phyloP scores from a whole-genome alignment of 2,329 filamentous ascomycete genomes.

The Tolypocladium nubicola region DNA sequence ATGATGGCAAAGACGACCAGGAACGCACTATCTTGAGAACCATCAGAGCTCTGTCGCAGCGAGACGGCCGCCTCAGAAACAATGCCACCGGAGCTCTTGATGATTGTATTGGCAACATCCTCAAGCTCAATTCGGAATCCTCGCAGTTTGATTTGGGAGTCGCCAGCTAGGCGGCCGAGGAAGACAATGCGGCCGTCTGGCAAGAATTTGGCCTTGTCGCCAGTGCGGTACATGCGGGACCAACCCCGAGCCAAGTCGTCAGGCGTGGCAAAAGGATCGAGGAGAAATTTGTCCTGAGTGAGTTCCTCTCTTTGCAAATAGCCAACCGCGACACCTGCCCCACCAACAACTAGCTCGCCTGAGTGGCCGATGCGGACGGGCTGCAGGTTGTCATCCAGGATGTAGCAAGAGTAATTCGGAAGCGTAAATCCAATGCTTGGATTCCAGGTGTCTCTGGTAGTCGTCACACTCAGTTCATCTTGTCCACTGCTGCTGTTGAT shows the following conservation, averaged over 20 bases:
- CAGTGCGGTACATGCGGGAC: not conserved
- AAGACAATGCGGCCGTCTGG: not conserved
- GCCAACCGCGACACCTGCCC: constrained; percentile 12
- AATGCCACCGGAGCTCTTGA: constrained; percentile 23
- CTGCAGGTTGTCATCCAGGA: not conserved
- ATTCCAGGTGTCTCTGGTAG: not conserved
- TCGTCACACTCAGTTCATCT: not conserved
- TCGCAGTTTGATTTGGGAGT: not conserved
- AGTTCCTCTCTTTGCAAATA: not conserved
- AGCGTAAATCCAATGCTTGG: not conserved
- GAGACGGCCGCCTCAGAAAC: constrained; percentile 9
- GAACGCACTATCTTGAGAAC: not conserved
- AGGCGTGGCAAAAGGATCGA: not conserved
- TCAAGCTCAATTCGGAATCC: not conserved
- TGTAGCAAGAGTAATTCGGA: not conserved
- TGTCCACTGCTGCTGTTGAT: not conserved
- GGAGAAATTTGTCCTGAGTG: not conserved
- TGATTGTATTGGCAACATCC: not conserved
- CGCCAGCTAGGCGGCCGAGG: not conserved
- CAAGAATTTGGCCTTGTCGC: not conserved
- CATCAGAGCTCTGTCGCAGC: not conserved
- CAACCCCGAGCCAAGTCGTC: not conserved
- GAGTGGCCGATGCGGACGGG: constrained; percentile 13
- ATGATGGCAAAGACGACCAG: constrained; percentile 3
- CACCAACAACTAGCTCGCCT: constrained; percentile 20